Evolutionary conservation across 2,329 filamentous ascomycete genomes (phyloP).

Genomic region (Byssochlamys sp.): DNA sequence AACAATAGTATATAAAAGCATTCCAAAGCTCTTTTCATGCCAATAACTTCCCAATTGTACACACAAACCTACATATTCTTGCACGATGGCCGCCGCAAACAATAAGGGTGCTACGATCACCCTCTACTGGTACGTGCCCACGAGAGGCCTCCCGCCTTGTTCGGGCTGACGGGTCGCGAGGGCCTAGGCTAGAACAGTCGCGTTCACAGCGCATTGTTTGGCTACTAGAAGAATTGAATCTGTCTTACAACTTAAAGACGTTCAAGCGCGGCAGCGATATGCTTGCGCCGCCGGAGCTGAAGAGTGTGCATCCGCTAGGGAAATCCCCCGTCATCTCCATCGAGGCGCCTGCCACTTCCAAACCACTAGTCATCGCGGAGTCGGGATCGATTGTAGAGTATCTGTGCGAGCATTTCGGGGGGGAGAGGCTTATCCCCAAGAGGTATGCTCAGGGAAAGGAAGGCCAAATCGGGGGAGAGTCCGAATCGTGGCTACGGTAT

Average conservation of each 20-base stretch:
- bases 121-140: constrained; percentile 49
- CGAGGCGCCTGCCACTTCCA: constrained; percentile 35
- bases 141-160: neutral
- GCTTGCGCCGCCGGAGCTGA: constrained; percentile 66
- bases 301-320: constrained; percentile 71
- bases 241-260: constrained; percentile 69
- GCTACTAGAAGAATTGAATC: constrained; percentile 72
- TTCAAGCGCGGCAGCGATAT: constrained; percentile 59
- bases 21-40: neutral
- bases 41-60: neutral
- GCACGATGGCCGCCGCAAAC: constrained; percentile 10
- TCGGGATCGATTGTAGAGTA: constrained; percentile 75
- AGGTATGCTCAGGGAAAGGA: constrained; percentile 46
- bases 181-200: constrained; percentile 65
- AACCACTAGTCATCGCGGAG: constrained; percentile 63
- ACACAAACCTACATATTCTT: neutral
- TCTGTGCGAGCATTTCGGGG: constrained; percentile 58
- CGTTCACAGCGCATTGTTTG: constrained; percentile 75
- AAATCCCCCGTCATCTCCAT: constrained; percentile 75
- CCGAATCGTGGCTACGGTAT: constrained; percentile 51
- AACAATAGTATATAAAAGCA: neutral
- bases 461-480: constrained; percentile 45
- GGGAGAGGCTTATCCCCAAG: constrained; percentile 41
- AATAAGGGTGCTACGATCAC: constrained; percentile 44
- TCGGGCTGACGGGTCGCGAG: neutral